Percentiles rank a stretch among this genome's conserved stretches.
These are phyloP conservation scores for Populus davidiana DNA, from an alignment of 345 rosid genomes.

Conservation along the genomic window DNA sequence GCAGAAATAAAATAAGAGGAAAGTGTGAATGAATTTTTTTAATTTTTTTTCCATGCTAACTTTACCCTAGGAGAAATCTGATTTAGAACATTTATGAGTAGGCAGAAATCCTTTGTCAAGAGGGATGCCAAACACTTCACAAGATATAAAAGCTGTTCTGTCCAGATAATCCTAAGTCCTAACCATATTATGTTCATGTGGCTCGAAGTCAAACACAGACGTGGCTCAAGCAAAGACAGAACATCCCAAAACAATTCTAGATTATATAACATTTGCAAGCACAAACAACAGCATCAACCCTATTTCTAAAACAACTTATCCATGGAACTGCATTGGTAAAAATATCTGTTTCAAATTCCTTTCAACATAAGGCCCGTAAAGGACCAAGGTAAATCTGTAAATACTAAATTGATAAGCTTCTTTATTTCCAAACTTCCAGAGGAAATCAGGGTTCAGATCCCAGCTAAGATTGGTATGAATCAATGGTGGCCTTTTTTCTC, in stretches of 20 bases:
- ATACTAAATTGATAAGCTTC: neutral
- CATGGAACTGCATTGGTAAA: neutral
- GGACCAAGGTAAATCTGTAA: too few species aligned
- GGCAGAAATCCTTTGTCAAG: neutral
- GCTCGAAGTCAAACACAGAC: neutral
- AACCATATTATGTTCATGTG: neutral
- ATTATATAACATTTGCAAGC: neutral
- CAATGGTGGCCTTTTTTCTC: neutral
- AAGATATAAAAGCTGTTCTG: neutral
- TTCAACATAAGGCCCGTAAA: too few species aligned
- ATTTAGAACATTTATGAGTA: neutral
- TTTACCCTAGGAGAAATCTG: neutral
- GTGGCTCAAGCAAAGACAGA: neutral
- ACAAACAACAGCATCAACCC: neutral
- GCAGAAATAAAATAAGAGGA: neutral
- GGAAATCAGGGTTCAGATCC: neutral
- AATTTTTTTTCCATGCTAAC: neutral
- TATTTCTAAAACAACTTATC: neutral
- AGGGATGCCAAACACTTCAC: neutral
- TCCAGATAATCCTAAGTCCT: neutral
- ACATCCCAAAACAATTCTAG: neutral
- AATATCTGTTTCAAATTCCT: neutral
- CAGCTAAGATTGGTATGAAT: neutral
- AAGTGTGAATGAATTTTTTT: neutral
- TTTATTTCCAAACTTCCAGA: neutral